A percentile compares a stretch with the other conserved stretches of the same genome.
Evolutionary conservation across 805 yeast genomes (phyloP).

Genomic region (Suhomyces tanzawaensis): DNA sequence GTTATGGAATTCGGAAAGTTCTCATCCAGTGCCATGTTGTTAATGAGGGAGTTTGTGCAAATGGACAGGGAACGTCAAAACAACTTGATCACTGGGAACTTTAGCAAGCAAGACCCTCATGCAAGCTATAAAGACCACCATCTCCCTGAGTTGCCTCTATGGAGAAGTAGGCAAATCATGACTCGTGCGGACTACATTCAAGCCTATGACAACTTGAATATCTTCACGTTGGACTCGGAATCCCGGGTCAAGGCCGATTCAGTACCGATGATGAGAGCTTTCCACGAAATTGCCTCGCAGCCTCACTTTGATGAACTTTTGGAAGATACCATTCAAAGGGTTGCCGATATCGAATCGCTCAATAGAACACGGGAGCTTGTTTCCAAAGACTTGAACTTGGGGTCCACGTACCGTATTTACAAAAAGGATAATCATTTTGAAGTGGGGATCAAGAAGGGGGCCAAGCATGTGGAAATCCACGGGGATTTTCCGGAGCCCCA

Average conservation of each 20-base stretch:
- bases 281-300: constrained; percentile 69
- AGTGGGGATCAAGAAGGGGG: constrained; percentile 14
- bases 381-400: constrained; percentile 62
- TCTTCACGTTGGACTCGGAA: constrained; percentile 74
- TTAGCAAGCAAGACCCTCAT: not conserved
- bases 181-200: constrained; percentile 81
- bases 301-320: constrained; percentile 69
- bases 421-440: constrained; percentile 14
- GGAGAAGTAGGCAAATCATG: constrained; percentile 85
- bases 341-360: constrained; percentile 71
- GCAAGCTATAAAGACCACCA: constrained; percentile 40
- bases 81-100: constrained; percentile 17
- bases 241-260: constrained; percentile 77
- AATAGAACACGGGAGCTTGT: constrained; percentile 76
- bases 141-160: constrained; percentile 72
- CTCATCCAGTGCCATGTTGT: constrained; percentile 67
- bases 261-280: constrained; percentile 88
- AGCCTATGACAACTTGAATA: constrained; percentile 67
- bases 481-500: constrained; percentile 14
- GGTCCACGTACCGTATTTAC: constrained; percentile 41
- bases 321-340: constrained; percentile 63
- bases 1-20: constrained; percentile 84
- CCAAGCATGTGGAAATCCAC: constrained; percentile 18
- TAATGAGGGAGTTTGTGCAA: constrained; percentile 69
- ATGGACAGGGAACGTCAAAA: constrained; percentile 48